Percentiles rank a stretch among this genome's conserved stretches.
phyloP scores from a whole-genome alignment of 495 filamentous ascomycete species.

The Achaetomiella virescens region DNA sequence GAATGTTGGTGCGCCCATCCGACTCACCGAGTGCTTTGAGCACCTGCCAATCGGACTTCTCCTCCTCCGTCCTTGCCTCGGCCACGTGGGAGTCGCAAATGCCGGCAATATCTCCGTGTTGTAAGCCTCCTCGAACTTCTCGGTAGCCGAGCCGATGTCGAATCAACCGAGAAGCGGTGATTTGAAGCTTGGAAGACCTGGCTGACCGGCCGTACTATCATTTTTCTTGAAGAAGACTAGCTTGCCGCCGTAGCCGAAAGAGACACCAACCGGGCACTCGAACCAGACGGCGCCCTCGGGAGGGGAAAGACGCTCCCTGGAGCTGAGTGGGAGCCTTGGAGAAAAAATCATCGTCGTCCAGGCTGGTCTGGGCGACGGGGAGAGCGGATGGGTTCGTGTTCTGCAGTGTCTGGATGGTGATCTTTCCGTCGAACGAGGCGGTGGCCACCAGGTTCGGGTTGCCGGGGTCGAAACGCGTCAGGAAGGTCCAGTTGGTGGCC shows the following conservation, averaged over 20 bases:
- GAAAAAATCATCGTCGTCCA: conserved; percentile 96
- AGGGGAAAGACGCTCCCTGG: conserved; percentile 82
- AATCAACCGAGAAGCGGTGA: conserved; percentile 85
- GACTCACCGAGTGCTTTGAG: conserved; percentile 80
- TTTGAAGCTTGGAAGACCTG: conserved; percentile 69
- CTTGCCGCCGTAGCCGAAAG: conserved; percentile 95
- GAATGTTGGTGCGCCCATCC: conserved; percentile 71
- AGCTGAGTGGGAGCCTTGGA: conserved; percentile 84
- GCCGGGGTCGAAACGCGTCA: conserved; percentile 87
- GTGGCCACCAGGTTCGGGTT: conserved; percentile 89
- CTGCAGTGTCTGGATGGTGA: conserved; percentile 85
- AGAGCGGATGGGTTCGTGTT: conserved; percentile 69
- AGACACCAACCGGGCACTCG: conserved; percentile 74
- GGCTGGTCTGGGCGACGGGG: conserved; percentile 44
- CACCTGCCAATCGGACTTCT: conserved; percentile 92
- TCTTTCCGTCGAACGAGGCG: conserved; percentile 94
- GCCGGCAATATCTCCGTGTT: conserved; percentile 64
- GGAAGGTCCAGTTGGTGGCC: conserved; percentile 97
- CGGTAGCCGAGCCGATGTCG: conserved; percentile 72
- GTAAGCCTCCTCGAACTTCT: conserved; percentile 79
- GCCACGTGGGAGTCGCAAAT: conserved; percentile 78
- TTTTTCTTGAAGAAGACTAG: conserved; percentile 65
- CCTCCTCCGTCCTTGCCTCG: conserved; percentile 71
- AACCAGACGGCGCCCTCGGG: conserved; percentile 81
- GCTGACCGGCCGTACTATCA: conserved; percentile 51